phyloP scores from a whole-genome alignment of 257 asterid species.

The Fraxinus anomala region DNA sequence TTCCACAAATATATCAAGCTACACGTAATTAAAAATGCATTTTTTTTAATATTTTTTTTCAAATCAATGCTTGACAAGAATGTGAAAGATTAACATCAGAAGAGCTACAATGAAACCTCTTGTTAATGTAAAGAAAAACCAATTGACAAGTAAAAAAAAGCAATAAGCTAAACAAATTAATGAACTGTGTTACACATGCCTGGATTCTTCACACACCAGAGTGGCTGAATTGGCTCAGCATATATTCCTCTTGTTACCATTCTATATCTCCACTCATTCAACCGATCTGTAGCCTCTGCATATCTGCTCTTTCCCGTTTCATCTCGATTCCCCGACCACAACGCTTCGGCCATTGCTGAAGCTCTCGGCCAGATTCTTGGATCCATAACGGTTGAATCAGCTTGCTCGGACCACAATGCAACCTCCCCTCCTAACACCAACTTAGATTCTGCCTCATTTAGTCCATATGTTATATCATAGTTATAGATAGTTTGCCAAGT shows the following conservation, averaged over 20 bases:
- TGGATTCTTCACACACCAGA: conserved; percentile 82
- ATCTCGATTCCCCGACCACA: conserved; percentile 90
- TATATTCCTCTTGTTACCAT: conserved; percentile 75
- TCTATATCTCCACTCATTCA: conserved; percentile 84
- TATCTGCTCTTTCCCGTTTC: conserved; percentile 67
- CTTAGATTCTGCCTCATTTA: conserved; percentile 54
- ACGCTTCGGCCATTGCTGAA: conserved; percentile 75
- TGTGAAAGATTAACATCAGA: too few species aligned
- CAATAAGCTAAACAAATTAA: neutral
- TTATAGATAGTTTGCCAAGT: conserved; percentile 87
- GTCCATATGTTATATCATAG: conserved; percentile 71
- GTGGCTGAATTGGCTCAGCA: conserved; percentile 93
- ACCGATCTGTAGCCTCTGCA: conserved; percentile 78
- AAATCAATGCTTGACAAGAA: too few species aligned
- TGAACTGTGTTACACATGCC: conserved; percentile 84
- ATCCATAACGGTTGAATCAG: conserved; percentile 81
- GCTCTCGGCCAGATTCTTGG: conserved; percentile 83
- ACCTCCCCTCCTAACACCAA: conserved; percentile 88
- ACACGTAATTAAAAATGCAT: too few species aligned
- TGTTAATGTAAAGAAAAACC: too few species aligned
- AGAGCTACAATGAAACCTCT: too few species aligned
- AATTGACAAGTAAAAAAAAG: too few species aligned
- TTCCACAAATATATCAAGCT: too few species aligned
- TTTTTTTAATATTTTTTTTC: too few species aligned
- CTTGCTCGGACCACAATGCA: conserved; percentile 95